Conservation (phyloP, 768 basidiomycete genomes). For the Tricholomella constricta region DNA sequence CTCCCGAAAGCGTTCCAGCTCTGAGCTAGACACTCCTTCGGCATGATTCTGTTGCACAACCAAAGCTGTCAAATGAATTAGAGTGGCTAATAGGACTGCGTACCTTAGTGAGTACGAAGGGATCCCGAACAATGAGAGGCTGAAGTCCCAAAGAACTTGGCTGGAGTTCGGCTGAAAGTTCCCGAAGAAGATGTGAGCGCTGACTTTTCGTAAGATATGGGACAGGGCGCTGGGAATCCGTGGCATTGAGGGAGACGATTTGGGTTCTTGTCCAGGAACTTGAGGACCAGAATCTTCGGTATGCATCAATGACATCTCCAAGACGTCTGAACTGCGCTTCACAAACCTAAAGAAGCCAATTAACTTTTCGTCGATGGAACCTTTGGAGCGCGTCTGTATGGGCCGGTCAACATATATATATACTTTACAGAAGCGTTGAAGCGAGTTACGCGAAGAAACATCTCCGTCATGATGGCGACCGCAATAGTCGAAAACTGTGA, state of each 20-base stretch:
- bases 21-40: constrained; percentile 5
- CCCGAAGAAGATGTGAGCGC: no score
- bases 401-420: no score
- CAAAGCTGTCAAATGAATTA: not conserved
- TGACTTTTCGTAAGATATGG: not conserved
- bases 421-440: not conserved
- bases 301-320: no score
- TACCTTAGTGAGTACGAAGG: constrained; percentile 18
- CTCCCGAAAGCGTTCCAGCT: not conserved
- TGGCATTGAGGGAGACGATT: not conserved
- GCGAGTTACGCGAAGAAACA: constrained; percentile 13
- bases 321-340: no score
- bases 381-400: no score
- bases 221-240: not conserved
- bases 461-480: constrained; percentile 15
- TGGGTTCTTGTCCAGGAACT: not conserved
- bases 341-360: constrained; percentile 9
- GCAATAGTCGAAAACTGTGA: constrained; percentile 4
- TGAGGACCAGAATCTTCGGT: not conserved
- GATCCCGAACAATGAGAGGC: constrained; percentile 25
- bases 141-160: constrained; percentile 14
- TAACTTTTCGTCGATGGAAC: not conserved
- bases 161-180: not conserved
- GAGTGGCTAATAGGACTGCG: not conserved
- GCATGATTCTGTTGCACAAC: constrained; percentile 14